Conservation (phyloP, 23 red algal species). For the Cyanidioschyzon merolae region DNA sequence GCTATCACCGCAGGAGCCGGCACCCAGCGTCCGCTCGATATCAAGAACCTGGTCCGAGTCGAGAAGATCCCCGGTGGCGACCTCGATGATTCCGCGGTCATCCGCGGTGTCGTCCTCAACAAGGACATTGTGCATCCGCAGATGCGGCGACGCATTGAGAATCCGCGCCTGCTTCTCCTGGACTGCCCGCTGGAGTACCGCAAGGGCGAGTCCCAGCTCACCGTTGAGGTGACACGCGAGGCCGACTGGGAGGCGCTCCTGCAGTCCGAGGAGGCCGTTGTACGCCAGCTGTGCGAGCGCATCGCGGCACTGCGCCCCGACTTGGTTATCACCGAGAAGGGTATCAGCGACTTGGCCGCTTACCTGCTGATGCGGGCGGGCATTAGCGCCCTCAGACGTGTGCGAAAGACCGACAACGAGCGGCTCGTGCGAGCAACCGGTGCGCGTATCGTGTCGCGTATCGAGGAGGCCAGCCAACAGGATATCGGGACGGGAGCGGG, state of each 20-base stretch:
- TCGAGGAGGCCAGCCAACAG: conserved; percentile 55
- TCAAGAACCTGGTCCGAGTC: conserved; percentile 89
- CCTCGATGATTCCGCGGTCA: conserved; percentile 51
- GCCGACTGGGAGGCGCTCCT: conserved; percentile 62
- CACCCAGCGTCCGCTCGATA: conserved; percentile 38
- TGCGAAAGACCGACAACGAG: conserved; percentile 87
- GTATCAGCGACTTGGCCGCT: conserved; percentile 75
- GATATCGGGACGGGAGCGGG: conserved; percentile 89
- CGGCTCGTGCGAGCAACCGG: conserved; percentile 65
- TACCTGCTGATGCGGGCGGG: conserved; percentile 59
- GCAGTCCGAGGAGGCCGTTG: conserved; percentile 73
- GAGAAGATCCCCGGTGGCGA: conserved; percentile 96
- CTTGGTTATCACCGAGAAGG: conserved; percentile 94
- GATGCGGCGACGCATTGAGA: conserved; percentile 87
- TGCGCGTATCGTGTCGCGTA: conserved; percentile 73
- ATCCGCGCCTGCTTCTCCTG: conserved; percentile 75
- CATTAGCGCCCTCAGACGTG: conserved; percentile 59
- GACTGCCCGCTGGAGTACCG: conserved; percentile 89
- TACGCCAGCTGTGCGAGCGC: conserved; percentile 33
- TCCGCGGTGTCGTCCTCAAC: conserved; percentile 91
- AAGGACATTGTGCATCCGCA: conserved; percentile 82
- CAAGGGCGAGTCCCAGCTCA: conserved; percentile 78
- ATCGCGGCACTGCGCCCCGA: conserved; percentile 67
- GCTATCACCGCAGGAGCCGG: background rate
- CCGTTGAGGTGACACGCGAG: conserved; percentile 78